Evolutionary conservation across 257 asterid species (phyloP), one percentile per base, ranked within the genome.

Genomic region (Solanum sitiens): DNA sequence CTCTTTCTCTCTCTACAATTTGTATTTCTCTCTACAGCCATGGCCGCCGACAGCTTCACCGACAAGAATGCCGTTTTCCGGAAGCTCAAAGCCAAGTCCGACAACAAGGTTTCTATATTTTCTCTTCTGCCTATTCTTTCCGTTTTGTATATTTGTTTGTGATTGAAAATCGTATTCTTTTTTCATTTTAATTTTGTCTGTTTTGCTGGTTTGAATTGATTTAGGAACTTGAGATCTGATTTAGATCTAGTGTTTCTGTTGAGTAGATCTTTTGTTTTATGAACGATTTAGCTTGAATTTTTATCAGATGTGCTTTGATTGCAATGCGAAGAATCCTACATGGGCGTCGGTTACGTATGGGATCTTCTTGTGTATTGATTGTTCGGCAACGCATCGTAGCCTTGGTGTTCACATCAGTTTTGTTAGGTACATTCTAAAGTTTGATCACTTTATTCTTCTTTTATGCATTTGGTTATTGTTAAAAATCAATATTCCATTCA

Each of bases 291-390:
- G 33, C 15, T 68, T 33, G 14, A 33, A 13, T 4, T 83, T 71
- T 68, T 39, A 32, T 65, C 91, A 97, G 99, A 95, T 95, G 98
- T 97, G 99, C 91, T 97, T 97, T 91, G 99, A 97, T 90, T 97
- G 99, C 93, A 95, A 95, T 86, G 96, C 99, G 33, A 97, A 91
- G 94, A 95, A 93, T 87, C 99, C 99, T 63, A 94, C 96, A n/a
- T 97, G 99, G 99, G 99, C 99, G 56, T 97, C 99, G 68, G 98
- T 97, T 72, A 90, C 99, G 33, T 97, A 94, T 90, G 99, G 99
- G 94, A 95, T 95, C 93, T 97, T 95, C 90, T 92, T 97, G 85
- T 97, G 99, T 89, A 94, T 97, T 68, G 99, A 97, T 91, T 97
- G 99, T 91, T 97, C 99, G 47, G 98, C 98, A 18, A 91, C 88